Evolutionary conservation across 345 rosid genomes (phyloP).

Genomic region (Eucalyptus globulus): DNA sequence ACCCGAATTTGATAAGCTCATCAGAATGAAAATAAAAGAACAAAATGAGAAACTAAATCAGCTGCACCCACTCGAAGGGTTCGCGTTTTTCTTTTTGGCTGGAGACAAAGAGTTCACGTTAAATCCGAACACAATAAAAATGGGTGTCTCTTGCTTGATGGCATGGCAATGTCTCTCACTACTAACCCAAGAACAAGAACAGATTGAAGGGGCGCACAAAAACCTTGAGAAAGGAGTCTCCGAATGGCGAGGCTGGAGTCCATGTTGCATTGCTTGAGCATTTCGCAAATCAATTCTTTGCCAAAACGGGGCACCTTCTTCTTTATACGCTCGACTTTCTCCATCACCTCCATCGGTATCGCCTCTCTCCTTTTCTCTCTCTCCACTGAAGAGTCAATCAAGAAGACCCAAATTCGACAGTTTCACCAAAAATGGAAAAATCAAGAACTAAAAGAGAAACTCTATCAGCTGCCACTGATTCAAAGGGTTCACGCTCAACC

Average conservation of each 20-base stretch:
- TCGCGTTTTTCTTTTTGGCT: not conserved
- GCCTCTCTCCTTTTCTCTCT: not conserved
- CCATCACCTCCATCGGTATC: not conserved
- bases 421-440: not conserved
- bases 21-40: not conserved
- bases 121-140: not conserved
- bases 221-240: not conserved
- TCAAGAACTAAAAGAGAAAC: not conserved
- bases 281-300: not conserved
- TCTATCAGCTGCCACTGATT: not conserved
- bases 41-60: not conserved
- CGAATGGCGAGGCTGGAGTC: not conserved
- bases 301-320: not conserved
- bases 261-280: not conserved
- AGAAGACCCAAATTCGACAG: not conserved
- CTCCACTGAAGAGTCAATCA: not conserved
- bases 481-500: not conserved
- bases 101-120: not conserved
- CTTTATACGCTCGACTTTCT: not conserved
- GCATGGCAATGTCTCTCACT: not conserved
- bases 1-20: not conserved
- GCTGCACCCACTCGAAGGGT: not conserved
- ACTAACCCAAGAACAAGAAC: not conserved
- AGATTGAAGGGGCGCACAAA: not conserved
- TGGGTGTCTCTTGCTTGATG: not conserved